These are phyloP conservation scores for Tetragonia tetragonoides DNA, from an alignment of 148 eudicot species.

Conservation along the genomic window DNA sequence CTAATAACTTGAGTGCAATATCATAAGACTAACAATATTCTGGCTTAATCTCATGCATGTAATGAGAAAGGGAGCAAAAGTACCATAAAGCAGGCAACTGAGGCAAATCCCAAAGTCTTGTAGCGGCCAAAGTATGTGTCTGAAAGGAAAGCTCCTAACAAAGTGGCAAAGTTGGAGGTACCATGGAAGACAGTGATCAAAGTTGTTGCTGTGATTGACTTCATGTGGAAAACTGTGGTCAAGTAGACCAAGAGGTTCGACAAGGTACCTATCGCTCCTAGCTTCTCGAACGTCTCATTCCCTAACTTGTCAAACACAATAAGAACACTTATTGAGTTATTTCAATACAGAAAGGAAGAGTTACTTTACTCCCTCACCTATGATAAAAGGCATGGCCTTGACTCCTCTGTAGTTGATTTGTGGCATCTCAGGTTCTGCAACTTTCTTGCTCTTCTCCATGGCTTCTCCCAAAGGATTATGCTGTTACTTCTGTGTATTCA, in stretches of 20 bases:
- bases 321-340: not conserved
- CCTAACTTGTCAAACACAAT: conserved; percentile 36
- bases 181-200: conserved; percentile 64
- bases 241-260: conserved; percentile 65
- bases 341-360: not conserved
- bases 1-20: too few relatives aligned
- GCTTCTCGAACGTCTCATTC: conserved; percentile 91
- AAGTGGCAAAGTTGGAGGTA: conserved; percentile 69
- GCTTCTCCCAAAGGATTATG: not conserved
- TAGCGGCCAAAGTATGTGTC: conserved; percentile 84
- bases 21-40: too few relatives aligned
- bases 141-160: conserved; percentile 66
- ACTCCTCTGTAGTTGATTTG: conserved; percentile 50
- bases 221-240: conserved; percentile 69
- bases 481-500: not conserved
- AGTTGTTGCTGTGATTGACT: conserved; percentile 55
- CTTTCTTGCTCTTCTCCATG: conserved; percentile 26
- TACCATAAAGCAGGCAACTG: conserved; percentile 64
- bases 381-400: conserved; percentile 69
- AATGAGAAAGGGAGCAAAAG: not conserved
- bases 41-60: not conserved
- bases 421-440: conserved; percentile 36
- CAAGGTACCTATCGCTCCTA: conserved; percentile 67
- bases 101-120: conserved; percentile 62
- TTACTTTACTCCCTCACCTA: conserved; percentile 30